These are phyloP conservation scores for Solanum neorickii DNA, from an alignment of 257 asterid genomes.

Conservation along the genomic window DNA sequence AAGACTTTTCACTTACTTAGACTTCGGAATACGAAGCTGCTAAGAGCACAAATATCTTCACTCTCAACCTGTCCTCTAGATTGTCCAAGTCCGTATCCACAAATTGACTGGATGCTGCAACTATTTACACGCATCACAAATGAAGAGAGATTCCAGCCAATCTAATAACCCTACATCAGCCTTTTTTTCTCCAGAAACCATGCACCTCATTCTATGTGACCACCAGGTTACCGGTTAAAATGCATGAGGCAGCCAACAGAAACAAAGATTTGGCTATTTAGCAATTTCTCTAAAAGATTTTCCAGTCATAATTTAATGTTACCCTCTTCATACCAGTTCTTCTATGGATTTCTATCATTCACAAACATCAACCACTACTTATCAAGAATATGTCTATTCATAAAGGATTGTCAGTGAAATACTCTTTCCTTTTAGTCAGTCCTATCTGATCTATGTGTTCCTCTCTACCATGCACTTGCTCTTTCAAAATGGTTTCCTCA, in stretches of 20 bases:
- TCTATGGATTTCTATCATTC: neutral
- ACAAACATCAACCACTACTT: neutral
- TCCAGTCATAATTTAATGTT: neutral
- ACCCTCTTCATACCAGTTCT: neutral
- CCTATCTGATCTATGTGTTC: neutral
- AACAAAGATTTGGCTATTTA: neutral
- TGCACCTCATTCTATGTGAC: neutral
- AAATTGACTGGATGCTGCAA: neutral
- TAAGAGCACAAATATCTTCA: neutral
- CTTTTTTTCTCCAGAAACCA: neutral
- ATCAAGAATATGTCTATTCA: neutral
- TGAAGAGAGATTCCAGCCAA: neutral
- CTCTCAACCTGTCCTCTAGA: neutral
- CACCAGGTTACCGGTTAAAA: neutral
- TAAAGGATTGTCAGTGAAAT: neutral
- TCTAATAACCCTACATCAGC: neutral
- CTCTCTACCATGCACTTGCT: neutral
- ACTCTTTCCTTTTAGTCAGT: neutral
- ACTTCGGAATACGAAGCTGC: neutral
- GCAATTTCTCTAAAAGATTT: neutral
- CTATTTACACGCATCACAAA: neutral
- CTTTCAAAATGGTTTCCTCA: neutral
- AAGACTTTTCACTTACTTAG: neutral
- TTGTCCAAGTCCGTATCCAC: neutral
- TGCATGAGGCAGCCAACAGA: neutral